phyloP scores from a whole-genome alignment of 805 yeast genomes.

The Kluyveromyces wickerhamii region DNA sequence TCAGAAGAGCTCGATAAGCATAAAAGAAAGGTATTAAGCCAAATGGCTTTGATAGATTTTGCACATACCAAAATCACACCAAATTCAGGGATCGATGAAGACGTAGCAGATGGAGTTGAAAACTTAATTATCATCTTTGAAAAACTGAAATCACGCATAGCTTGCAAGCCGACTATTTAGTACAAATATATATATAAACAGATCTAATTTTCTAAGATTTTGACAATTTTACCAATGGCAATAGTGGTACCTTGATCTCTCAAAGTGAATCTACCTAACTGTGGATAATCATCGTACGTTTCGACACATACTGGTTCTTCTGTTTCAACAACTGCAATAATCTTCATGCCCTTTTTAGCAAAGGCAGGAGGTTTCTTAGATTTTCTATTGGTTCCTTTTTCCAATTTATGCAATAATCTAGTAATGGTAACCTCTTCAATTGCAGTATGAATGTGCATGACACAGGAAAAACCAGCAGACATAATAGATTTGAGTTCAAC shows the following conservation, averaged over 20 bases:
- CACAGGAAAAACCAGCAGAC: slow-evolving; percentile 94
- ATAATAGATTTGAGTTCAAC: slow-evolving; percentile 92
- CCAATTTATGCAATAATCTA: slow-evolving; percentile 82
- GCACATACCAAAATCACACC: slow-evolving; percentile 71
- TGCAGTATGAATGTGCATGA: slow-evolving; percentile 98
- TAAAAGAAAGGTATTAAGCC: slow-evolving; percentile 37
- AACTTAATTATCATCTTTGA: slow-evolving; percentile 44
- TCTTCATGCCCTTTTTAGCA: slow-evolving; percentile 98
- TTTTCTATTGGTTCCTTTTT: slow-evolving; percentile 93
- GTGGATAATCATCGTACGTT: slow-evolving; percentile 86
- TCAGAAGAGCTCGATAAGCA: slow-evolving; percentile 17
- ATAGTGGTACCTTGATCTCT: slow-evolving; percentile 98
- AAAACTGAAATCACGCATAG: slow-evolving; percentile 6
- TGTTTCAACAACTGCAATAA: slow-evolving; percentile 84
- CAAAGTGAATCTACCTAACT: slow-evolving; percentile 94
- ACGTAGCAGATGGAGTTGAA: slow-evolving; percentile 61
- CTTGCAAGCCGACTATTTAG: background rate
- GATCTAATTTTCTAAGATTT: slow-evolving; percentile 46
- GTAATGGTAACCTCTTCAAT: slow-evolving; percentile 87
- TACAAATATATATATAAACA: slow-evolving; percentile 5
- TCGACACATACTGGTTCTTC: slow-evolving; percentile 89
- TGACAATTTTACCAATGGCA: slow-evolving; percentile 97
- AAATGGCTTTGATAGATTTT: slow-evolving; percentile 72
- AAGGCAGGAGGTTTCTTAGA: slow-evolving; percentile 96
- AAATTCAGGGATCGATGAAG: slow-evolving; percentile 64